Base-by-base conservation (phyloP, 257 asterid species). In the Solanum chmielewskii region DNA sequence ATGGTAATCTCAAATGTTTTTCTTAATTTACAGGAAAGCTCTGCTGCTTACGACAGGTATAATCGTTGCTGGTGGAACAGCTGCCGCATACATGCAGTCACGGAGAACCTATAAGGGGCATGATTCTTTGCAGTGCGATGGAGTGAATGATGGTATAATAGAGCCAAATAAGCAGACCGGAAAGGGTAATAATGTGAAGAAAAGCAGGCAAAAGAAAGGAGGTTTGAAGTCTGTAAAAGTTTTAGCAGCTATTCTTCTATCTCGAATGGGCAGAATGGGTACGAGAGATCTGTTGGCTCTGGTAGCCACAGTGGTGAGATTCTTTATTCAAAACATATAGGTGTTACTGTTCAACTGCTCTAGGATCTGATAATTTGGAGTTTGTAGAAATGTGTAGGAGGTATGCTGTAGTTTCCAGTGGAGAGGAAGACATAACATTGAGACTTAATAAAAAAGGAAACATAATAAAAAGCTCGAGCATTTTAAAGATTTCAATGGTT, bases 31-130 rank as follows among this genome's bases (percentile, higher is more conserved):
- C 97, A 97, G 99, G 95, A 97, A 92, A 93, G 91, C 96, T 66
- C 87, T 97, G 86, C 90, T 97, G 86, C 89, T 97, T 90, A 95
- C 99, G 66, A 92, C 99, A 88, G 96, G 99, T 90, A 89, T 97
- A 89, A 92, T 92, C 52, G 96, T 94, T 52, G 99, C 96, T 85
- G 97, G 99, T 88, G 99, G 99, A 87, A 91, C 98, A 87, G 98
- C 98, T 86, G 97, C 97, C 89, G 96, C 93, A 29, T 96, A 93
- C 89, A 90, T 91, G 91, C 98, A 92, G 80, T 92, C 95, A 87
- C 95, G 95, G 87, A 95, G 86, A 76, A 91, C 87, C 84, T 39
- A 70, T 85, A 95, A 70, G 86, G 90, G 88, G 84, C 89, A 85
- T 73, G 86, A 87, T 87, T 86, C 94, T 86, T 84, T 86, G 76